Percentiles rank a stretch among this genome's conserved stretches.
Evolutionary conservation across 2,329 filamentous ascomycete species (phyloP).

Genomic region (Fusarium pseudograminearum): DNA sequence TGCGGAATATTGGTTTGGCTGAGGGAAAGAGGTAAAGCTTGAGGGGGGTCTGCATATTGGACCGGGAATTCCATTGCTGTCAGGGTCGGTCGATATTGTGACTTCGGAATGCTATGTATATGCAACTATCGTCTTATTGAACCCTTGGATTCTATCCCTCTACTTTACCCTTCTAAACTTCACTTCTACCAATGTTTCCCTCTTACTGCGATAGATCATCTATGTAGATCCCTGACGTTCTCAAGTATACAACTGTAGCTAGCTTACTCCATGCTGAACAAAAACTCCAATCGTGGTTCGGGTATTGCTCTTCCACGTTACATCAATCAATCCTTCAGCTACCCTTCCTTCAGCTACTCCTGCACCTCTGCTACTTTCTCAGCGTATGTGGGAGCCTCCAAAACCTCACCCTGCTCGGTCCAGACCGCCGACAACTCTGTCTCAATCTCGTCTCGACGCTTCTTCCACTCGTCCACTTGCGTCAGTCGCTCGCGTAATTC

Average conservation of each 20-base stretch:
- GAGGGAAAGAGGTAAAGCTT: not conserved
- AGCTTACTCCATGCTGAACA: constrained; percentile 16
- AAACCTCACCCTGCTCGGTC: constrained; percentile 64
- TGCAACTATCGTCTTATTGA: not conserved
- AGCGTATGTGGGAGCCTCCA: constrained; percentile 62
- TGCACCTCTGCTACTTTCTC: constrained; percentile 32
- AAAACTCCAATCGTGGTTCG: constrained; percentile 2
- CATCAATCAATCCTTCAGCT: constrained; percentile 8
- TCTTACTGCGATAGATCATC: constrained; percentile 11
- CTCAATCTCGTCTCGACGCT: constrained; percentile 83
- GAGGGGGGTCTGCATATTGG: constrained; percentile 8
- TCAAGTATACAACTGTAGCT: constrained; percentile 18
- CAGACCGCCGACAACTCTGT: constrained; percentile 76
- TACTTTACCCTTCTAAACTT: constrained; percentile 11
- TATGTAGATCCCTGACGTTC: constrained; percentile 12
- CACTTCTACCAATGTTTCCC: constrained; percentile 9
- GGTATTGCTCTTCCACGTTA: constrained; percentile 20
- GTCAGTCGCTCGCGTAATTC: constrained; percentile 84
- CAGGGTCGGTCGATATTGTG: constrained; percentile 6
- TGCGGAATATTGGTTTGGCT: constrained; percentile 23
- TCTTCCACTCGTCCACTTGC: constrained; percentile 87
- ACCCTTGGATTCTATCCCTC: constrained; percentile 12
- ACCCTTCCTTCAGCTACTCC: constrained; percentile 16
- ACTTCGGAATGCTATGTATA: not conserved
- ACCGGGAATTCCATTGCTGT: constrained; percentile 22